These are phyloP conservation scores for Fragaria ananassa DNA, from an alignment of 306 rosid species.

Conservation along the genomic window DNA sequence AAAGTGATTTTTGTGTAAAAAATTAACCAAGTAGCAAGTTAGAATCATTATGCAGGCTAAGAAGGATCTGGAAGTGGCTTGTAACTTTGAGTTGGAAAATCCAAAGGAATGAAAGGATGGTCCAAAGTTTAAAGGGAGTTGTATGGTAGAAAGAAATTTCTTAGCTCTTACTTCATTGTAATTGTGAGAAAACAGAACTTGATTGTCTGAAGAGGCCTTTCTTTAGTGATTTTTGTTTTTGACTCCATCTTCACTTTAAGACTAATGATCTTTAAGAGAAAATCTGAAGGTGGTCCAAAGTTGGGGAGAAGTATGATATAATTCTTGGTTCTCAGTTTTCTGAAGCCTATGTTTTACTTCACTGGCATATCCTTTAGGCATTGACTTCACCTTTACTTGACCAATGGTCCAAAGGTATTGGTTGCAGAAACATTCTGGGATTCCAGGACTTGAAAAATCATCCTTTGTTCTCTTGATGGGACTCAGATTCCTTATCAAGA, in stretches of 20 bases:
- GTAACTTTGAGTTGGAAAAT: slow-evolving; percentile 9
- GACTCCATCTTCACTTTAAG: neutral
- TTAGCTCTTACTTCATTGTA: neutral
- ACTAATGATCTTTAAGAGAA: neutral
- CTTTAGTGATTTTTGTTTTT: neutral
- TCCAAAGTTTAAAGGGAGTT: slow-evolving; percentile 13
- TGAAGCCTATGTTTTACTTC: neutral
- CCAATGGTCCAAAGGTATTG: neutral
- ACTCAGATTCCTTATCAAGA: slow-evolving; percentile 7
- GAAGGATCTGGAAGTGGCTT: slow-evolving; percentile 12
- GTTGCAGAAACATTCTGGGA: slow-evolving; percentile 25
- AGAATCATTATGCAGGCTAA: neutral
- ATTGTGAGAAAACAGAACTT: slow-evolving; percentile 1
- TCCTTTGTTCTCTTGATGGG: neutral
- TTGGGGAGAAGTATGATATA: neutral
- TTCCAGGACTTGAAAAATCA: slow-evolving; percentile 17
- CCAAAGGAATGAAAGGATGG: neutral
- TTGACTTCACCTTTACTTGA: slow-evolving; percentile 14
- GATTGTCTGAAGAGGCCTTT: neutral
- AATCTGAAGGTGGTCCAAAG: neutral
- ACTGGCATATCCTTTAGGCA: neutral
- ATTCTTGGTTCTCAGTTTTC: neutral
- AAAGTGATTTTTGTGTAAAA: neutral
- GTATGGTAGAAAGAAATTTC: neutral
- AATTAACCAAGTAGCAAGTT: neutral